Percentiles rank a stretch among this genome's conserved stretches.
These are phyloP conservation scores for Abelmoschus esculentus DNA, from an alignment of 345 rosid genomes.

Conservation along the genomic window DNA sequence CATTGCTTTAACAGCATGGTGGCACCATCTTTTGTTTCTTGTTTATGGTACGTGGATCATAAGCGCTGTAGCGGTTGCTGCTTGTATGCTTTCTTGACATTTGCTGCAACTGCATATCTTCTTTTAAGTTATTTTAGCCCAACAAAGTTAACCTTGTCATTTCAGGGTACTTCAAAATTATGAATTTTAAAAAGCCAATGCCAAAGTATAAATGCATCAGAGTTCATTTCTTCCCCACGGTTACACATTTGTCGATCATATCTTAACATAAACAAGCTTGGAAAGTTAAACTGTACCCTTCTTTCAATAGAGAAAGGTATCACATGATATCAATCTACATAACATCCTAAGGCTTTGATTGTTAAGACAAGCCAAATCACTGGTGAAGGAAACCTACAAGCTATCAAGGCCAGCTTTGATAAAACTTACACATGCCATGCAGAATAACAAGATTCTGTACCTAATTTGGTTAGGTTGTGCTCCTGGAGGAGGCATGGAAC, in stretches of 20 bases:
- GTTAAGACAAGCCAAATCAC: conserved; percentile 13
- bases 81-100: neutral
- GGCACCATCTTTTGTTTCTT: neutral
- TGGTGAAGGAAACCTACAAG: conserved; percentile 17
- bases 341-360: conserved; percentile 15
- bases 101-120: no score
- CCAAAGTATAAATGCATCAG: neutral
- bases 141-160: no score
- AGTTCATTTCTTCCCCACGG: neutral
- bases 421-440: conserved; percentile 29
- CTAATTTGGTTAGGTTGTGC: conserved; percentile 42
- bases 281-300: conserved; percentile 7
- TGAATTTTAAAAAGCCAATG: neutral
- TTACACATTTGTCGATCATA: conserved; percentile 6
- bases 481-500: conserved; percentile 11
- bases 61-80: no score
- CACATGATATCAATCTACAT: conserved; percentile 4
- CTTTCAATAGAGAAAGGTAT: conserved; percentile 16
- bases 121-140: no score
- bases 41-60: neutral
- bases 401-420: conserved; percentile 25
- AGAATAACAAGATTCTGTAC: conserved; percentile 27
- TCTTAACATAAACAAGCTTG: conserved; percentile 5
- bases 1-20: neutral
- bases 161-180: no score